Evolutionary conservation across 2,329 filamentous ascomycete species (phyloP).

Genomic region (Amylocarpus encephaloides): DNA sequence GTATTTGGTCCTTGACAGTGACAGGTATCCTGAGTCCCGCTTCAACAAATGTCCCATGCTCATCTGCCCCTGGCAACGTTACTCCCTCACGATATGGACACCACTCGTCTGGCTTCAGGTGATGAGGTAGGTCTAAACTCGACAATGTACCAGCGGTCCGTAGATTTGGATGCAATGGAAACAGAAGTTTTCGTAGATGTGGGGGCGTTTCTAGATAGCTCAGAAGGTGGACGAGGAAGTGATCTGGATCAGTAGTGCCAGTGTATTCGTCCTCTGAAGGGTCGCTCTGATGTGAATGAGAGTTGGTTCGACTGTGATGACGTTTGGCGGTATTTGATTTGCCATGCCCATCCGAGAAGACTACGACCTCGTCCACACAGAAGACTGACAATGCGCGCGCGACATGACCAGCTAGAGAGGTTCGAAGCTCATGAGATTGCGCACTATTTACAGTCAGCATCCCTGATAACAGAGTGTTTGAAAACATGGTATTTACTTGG

Average conservation of each 20-base stretch:
- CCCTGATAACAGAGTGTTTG: background rate
- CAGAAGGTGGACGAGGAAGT: slow-evolving; percentile 74
- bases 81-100: slow-evolving; percentile 75
- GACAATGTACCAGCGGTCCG: slow-evolving; percentile 66
- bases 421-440: slow-evolving; percentile 57
- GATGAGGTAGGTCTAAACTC: slow-evolving; percentile 78
- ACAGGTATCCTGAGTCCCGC: slow-evolving; percentile 50
- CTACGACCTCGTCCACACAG: slow-evolving; percentile 74
- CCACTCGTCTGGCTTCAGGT: slow-evolving; percentile 70
- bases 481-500: slow-evolving; percentile 48
- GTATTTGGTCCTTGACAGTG: slow-evolving; percentile 42
- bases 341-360: slow-evolving; percentile 66
- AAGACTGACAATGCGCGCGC: slow-evolving; percentile 79
- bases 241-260: slow-evolving; percentile 65
- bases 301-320: slow-evolving; percentile 18
- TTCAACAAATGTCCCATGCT: slow-evolving; percentile 48
- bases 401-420: slow-evolving; percentile 64
- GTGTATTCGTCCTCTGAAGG: slow-evolving; percentile 45
- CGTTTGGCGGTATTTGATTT: slow-evolving; percentile 23
- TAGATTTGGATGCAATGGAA: slow-evolving; percentile 74
- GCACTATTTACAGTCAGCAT: slow-evolving; percentile 15
- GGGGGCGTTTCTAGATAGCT: slow-evolving; percentile 80
- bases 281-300: slow-evolving; percentile 37
- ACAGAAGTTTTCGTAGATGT: slow-evolving; percentile 69
- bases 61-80: slow-evolving; percentile 43